Base-by-base conservation (phyloP, 1,284 basidiomycete species). In the Naganishia sp. region DNA sequence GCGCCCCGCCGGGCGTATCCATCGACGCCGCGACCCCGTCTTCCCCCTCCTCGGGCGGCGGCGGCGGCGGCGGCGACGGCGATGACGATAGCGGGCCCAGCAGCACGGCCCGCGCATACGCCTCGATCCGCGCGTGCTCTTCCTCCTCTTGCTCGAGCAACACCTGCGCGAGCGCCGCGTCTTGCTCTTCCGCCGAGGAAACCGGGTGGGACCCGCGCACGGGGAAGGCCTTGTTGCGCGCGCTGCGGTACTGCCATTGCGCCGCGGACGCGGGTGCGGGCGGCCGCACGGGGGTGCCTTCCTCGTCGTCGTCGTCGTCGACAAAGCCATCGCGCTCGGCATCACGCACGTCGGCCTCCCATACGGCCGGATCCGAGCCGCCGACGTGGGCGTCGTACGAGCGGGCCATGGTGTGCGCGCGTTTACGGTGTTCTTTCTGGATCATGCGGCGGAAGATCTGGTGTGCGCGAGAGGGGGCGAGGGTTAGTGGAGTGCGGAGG, bases 361-460 rank as follows among this genome's bases (percentile, higher is more conserved):
- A 65, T 0, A 68, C 60, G 21, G 63, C 67, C 3, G 67, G 67
- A 47, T 68, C 67, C 2, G 67, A 68, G 15, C 67, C 67, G 43
- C 66, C 66, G 11, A 68, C 67, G 65, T 68, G 63, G n/a, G 53
- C 63, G 25, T 68, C 67, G 35, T 55, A 68, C 11, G 63, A 64
- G 25, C 62, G 43, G 25, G 45, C 41, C 13, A 65, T 60, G 32
- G 28, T 43, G 25, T 68, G 67, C n/a, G 45, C 45, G 35, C 13
- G 5, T 35, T 50, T 31, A 7, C 67, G 57, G 23, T 55, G 53
- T 66, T 68, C 52, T 42, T 65, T 62, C 5, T 53, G 53, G 21
- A 68, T 68, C 62, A 68, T 65, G 18, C 63, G 51, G 23, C 67
- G 63, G 46, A 68, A 68, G 18, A 68, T 68, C 67, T 68, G 45